Base-by-base conservation (phyloP, 2,329 filamentous ascomycete species). In the Raffaelea albimanens region DNA sequence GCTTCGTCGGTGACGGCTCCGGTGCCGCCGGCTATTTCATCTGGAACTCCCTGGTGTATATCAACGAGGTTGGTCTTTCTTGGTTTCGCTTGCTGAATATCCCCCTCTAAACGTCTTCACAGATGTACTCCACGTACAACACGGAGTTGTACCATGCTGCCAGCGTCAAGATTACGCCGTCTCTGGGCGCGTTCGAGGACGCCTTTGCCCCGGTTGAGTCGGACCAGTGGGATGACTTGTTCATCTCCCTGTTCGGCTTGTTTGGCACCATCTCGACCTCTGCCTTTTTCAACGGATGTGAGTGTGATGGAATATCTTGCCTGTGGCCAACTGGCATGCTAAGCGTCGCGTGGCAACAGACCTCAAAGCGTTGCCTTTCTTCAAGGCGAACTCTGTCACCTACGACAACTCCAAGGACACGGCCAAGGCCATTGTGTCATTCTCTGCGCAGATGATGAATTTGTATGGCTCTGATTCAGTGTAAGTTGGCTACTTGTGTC, bases 31-130 rank as follows among this genome's bases (percentile, higher is more conserved):
- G 21, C 11, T 45, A 50, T 39, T 33, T 53, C 31, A 50, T 56
- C n/a, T 57, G 50, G 50, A 52, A 58, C 41, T 56, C 56, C 22
- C 22, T 57, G 0, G 48, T 51, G 8, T 38, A 29, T 18, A 43
- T 53, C n/a, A 34, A 34, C 31, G 31, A 34, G 31, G 31, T 34
- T 9, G 10, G 31, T 16, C 16, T 34, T 10, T 34, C 16, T 16
- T 34, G 31, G 16, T 34, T n/a, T n/a, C n/a, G n/a, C n/a, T n/a
- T n/a, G n/a, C n/a, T n/a, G n/a, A n/a, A n/a, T n/a, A n/a, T n/a
- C n/a, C n/a, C n/a, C n/a, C n/a, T n/a, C n/a, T n/a, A n/a, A n/a
- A n/a, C n/a, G n/a, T n/a, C n/a, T n/a, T n/a, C n/a, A n/a, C n/a
- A 34, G 31, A 34, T 34, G 31, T 34, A 34, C 31, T 34, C 31